Percentiles rank a stretch among this genome's conserved stretches.
These are phyloP conservation scores for Amaranthus hypochondriacus DNA, from an alignment of 148 eudicot genomes.

Conservation along the genomic window DNA sequence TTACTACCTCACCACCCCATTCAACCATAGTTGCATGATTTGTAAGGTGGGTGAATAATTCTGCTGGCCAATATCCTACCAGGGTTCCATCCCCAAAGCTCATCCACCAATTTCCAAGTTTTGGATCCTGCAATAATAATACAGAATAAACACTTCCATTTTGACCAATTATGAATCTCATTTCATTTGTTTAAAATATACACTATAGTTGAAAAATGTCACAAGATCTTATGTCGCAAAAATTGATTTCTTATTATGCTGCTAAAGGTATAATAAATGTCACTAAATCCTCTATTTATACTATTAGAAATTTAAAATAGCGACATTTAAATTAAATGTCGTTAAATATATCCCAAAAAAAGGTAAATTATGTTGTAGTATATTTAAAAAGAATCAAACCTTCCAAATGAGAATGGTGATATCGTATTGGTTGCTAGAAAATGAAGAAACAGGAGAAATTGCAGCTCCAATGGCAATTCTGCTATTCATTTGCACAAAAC, in stretches of 20 bases:
- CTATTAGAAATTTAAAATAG: no score
- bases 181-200: no score
- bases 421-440: conserved; percentile 57
- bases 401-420: conserved; percentile 90
- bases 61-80: conserved; percentile 95
- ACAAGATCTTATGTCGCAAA: no score
- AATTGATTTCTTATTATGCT: no score
- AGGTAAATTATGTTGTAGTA: no score
- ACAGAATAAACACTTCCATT: background rate
- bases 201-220: no score
- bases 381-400: conserved; percentile 30
- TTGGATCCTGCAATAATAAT: conserved; percentile 66
- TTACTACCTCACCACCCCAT: conserved; percentile 98
- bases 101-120: conserved; percentile 98
- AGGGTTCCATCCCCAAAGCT: conserved; percentile 71
- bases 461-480: conserved; percentile 96
- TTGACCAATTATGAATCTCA: background rate
- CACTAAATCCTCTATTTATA: no score
- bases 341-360: no score
- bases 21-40: conserved; percentile 97
- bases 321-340: no score
- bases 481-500: conserved; percentile 84
- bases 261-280: no score
- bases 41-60: conserved; percentile 75
- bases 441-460: conserved; percentile 75